Conservation (phyloP, 2,329 filamentous ascomycete species). For the Alternaria ventricosa region DNA sequence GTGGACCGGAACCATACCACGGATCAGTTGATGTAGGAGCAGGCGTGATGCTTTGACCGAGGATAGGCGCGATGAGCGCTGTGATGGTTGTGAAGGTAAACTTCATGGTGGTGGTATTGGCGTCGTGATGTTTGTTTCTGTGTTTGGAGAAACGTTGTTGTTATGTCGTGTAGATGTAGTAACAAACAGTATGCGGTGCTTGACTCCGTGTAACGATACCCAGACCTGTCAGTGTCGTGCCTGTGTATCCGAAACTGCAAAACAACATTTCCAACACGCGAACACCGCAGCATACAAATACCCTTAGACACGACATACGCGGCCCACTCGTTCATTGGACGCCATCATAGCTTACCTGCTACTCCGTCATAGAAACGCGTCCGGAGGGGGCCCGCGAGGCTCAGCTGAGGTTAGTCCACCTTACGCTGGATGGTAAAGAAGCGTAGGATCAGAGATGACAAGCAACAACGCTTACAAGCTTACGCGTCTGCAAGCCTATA, state of each 20-base stretch:
- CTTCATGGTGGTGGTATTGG: constrained; percentile 1
- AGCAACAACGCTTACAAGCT: constrained; percentile 12
- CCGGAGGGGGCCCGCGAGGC: constrained; percentile 24
- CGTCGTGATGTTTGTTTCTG: background rate
- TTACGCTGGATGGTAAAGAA: background rate
- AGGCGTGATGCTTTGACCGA: constrained; percentile 16
- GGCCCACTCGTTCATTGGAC: constrained; percentile 11
- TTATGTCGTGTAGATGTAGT: background rate
- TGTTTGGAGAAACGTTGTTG: background rate
- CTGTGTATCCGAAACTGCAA: too few species aligned
- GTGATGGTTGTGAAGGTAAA: constrained; percentile 7
- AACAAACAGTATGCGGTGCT: background rate
- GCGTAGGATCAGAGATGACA: background rate
- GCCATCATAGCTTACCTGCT: background rate
- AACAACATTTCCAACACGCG: constrained; percentile 58
- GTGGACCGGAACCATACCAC: constrained; percentile 12
- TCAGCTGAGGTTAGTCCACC: constrained; percentile 4
- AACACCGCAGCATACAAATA: constrained; percentile 15
- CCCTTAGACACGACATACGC: constrained; percentile 9
- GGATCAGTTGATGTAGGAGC: constrained; percentile 13
- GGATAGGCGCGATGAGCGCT: constrained; percentile 4
- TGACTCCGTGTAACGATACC: background rate
- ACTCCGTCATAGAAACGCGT: constrained; percentile 1
- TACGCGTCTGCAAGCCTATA: constrained; percentile 19
- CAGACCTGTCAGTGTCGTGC: background rate